Evolutionary conservation across 192 early-diverging fungal species (phyloP), one percentile per base, ranked within the genome.

Genomic region (Coemansia sp.): DNA sequence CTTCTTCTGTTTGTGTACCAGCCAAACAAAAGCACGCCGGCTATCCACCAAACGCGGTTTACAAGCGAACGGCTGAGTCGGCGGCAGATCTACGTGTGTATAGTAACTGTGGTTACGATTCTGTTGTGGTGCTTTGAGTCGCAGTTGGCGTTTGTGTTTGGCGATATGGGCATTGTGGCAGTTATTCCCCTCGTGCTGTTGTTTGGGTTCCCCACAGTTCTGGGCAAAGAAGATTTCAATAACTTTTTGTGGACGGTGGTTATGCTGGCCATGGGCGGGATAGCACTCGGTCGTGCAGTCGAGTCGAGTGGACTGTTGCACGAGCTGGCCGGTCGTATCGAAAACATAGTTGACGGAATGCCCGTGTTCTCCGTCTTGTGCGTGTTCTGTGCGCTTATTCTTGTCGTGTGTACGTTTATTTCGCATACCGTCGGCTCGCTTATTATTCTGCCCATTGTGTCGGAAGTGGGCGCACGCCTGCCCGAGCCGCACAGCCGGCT

Each of bases 161-260:
- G 96, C 39, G 94, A 96, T 68, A 98, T 98, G 96, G 96, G 96
- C 29, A 82, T 96, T 7, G 88, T 96, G 68, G 96, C 96, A 2
- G 88, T 98, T n/a, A 35, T 96, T 14, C 96, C 96, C 20, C 81
- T 98, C 20, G 82, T 96, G 49, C 69, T 85, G n/a, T 90, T 98
- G 77, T 98, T 92, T 80, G 94, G 92, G 13, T 75, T 72, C 59
- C 87, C 92, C 11, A 94, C 92, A 12, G 76, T 98, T 5, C 78
- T 98, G 64, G 89, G 88, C 60, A 98, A 98, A 68, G 96, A 98
- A 59, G 96, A 98, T 64, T 96, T 93, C 65, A 95, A 98, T 83
- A 92, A 91, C 83, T 93, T 96, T 78, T 77, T 94, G 64, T 98
- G 95, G 95, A 91, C 89, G 7, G 93, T 94, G 19, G 88, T 91